Evolutionary conservation across 768 basidiomycete genomes (phyloP).

Genomic region (Pulveroboletus ravenelii): DNA sequence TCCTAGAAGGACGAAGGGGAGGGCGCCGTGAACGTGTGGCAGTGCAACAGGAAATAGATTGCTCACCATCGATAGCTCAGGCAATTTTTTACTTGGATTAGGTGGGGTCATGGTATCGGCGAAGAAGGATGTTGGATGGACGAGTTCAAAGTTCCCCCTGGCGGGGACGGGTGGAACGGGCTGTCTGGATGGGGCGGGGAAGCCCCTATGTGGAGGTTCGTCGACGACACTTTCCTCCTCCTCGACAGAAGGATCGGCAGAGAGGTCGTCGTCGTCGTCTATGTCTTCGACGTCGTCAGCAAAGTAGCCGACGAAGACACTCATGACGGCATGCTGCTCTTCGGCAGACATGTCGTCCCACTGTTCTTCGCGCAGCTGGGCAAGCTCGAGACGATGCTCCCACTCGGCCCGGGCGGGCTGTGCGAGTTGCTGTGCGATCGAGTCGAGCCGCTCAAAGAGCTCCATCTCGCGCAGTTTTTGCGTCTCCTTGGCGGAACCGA

Average conservation of each 20-base stretch:
- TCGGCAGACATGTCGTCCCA: conserved; percentile 30
- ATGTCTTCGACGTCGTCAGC: conserved; percentile 26
- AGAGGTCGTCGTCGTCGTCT: conserved; percentile 2
- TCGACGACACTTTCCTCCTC: conserved; percentile 17
- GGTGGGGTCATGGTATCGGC: conserved; percentile 18
- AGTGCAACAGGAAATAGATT: neutral
- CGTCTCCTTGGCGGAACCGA: conserved; percentile 21
- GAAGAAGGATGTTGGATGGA: conserved; percentile 28
- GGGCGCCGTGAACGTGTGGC: conserved; percentile 1
- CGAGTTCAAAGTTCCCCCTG: conserved; percentile 22
- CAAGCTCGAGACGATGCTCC: conserved; percentile 30
- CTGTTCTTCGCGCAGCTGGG: conserved; percentile 27
- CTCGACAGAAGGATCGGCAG: conserved; percentile 9
- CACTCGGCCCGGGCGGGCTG: conserved; percentile 31
- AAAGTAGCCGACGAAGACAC: conserved; percentile 29
- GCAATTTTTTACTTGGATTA: conserved; percentile 26
- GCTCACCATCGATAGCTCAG: conserved; percentile 30
- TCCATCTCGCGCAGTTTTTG: conserved; percentile 29
- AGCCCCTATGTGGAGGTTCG: conserved; percentile 12
- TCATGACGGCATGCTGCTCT: conserved; percentile 29
- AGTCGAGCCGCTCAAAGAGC: conserved; percentile 22
- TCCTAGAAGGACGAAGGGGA: conserved; percentile 16
- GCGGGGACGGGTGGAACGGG: no score
- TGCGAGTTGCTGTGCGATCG: conserved; percentile 21
- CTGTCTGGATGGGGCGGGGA: conserved; percentile 4